These are phyloP conservation scores for Cicer cuneatum DNA, from an alignment of 306 rosid genomes.

Conservation along the genomic window DNA sequence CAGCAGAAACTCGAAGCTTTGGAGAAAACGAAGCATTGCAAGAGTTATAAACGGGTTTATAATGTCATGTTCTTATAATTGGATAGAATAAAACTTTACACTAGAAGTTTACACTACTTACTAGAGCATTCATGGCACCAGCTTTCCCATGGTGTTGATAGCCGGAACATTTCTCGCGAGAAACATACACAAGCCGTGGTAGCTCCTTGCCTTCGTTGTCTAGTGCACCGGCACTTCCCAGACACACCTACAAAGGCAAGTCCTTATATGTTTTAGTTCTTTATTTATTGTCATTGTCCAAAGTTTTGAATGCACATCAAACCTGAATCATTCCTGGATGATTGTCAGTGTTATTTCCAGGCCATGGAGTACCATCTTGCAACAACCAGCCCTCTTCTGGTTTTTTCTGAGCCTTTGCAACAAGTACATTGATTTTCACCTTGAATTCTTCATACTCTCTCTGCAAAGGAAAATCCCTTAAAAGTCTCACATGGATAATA, in stretches of 20 bases:
- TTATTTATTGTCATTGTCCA: neutral
- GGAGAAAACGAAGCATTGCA: conserved; percentile 40
- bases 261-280: conserved; percentile 5
- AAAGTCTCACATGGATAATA: neutral
- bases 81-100: neutral
- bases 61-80: conserved; percentile 12
- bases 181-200: conserved; percentile 86
- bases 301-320: neutral
- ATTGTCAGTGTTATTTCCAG: conserved; percentile 84
- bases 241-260: conserved; percentile 65
- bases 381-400: conserved; percentile 98
- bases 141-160: conserved; percentile 87
- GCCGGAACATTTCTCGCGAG: conserved; percentile 88
- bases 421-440: conserved; percentile 83
- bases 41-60: conserved; percentile 27
- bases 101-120: conserved; percentile 49
- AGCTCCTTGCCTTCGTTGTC: conserved; percentile 82
- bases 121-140: conserved; percentile 96
- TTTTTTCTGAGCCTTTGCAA: conserved; percentile 83
- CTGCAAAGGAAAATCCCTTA: conserved; percentile 48
- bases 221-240: conserved; percentile 85
- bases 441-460: conserved; percentile 98
- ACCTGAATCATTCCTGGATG: conserved; percentile 99
- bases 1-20: conserved; percentile 94
- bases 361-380: conserved; percentile 99